phyloP scores from a whole-genome alignment of 371 early-diverging fungal genomes.

The Capillidium rhysosporum region DNA sequence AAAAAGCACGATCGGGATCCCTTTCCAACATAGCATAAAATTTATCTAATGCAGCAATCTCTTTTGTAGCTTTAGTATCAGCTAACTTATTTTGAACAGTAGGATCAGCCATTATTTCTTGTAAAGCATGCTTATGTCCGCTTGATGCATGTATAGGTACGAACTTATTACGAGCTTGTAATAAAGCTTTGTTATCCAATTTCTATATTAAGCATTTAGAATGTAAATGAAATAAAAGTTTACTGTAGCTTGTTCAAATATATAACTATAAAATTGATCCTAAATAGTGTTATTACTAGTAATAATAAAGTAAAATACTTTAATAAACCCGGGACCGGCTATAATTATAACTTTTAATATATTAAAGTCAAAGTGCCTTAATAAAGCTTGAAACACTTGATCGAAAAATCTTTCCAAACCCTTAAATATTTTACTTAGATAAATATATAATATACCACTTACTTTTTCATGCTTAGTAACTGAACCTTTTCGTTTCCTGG shows the following conservation, averaged over 20 bases:
- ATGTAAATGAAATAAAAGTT: not conserved
- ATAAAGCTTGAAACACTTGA: constrained; percentile 68
- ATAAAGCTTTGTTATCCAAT: constrained; percentile 52
- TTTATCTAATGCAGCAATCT: constrained; percentile 57
- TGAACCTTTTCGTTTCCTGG: constrained; percentile 78
- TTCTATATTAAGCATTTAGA: constrained; percentile 18
- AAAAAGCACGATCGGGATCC: constrained; percentile 81
- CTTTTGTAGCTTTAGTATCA: constrained; percentile 82
- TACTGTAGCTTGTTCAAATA: constrained; percentile 68
- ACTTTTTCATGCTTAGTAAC: constrained; percentile 77
- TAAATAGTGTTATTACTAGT: constrained; percentile 11
- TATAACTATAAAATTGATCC: constrained; percentile 66
- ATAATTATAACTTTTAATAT: constrained; percentile 82
- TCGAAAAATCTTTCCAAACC: constrained; percentile 71
- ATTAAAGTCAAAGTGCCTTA: constrained; percentile 68
- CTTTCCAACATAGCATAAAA: constrained; percentile 76
- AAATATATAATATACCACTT: not conserved
- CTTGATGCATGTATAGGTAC: constrained; percentile 76
- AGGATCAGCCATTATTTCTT: constrained; percentile 81
- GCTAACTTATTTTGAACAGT: constrained; percentile 54
- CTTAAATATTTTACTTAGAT: constrained; percentile 10
- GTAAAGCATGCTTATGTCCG: constrained; percentile 85
- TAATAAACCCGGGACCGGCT: constrained; percentile 88
- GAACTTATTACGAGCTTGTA: constrained; percentile 75
- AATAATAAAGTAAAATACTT: constrained; percentile 20